Base-by-base conservation (phyloP, 2,329 filamentous ascomycete species). In the Curvularia eragrostidis region DNA sequence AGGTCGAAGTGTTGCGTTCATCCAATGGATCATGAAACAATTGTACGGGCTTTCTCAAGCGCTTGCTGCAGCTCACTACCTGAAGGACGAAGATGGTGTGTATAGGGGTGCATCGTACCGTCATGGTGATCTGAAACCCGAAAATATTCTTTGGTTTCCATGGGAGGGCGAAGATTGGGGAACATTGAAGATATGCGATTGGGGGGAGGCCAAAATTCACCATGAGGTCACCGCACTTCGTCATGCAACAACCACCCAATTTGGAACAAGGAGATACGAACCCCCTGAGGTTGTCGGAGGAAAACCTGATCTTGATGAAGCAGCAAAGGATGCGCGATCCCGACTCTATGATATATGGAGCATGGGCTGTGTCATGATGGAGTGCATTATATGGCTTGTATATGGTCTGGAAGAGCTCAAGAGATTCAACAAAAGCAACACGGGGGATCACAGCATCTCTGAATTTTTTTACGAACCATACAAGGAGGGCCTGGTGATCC, bases 361-460 rank as follows among this genome's bases (percentile, higher is more conserved):
- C 0, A 65, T 73, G 61, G 70, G 70, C 6, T 73, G 70, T 50
- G 64, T 73, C n/a, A 62, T 48, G 5, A 48, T 72, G 1, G 67
- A 73, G 39, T 67, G 64, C 32, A 55, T 67, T 5, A 52, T 71
- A 1, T 73, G 69, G 70, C 13, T 72, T 0, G 24, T 72, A 0
- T 65, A 68, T 26, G 70, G 70, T 1, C 49, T 58, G 1, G 41
- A 65, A 1, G 49, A 51, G 2, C 23, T 58, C 2, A 28, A 21
- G 6, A 30, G 53, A 5, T 54, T 62, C 42, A 30, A 30, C 8
- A 30, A 30, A 30, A 8, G 7, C 28, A 30, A 30, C 28, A 30
- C 2, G 7, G 28, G 28, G 28, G 28, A 30, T 30, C 28, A 30
- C 28, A 30, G 28, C 28, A 5, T 30, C 28, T 30, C 28, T 30